Conservation (phyloP, 1,284 basidiomycete genomes). For the Cryptococcus maquisensis region DNA sequence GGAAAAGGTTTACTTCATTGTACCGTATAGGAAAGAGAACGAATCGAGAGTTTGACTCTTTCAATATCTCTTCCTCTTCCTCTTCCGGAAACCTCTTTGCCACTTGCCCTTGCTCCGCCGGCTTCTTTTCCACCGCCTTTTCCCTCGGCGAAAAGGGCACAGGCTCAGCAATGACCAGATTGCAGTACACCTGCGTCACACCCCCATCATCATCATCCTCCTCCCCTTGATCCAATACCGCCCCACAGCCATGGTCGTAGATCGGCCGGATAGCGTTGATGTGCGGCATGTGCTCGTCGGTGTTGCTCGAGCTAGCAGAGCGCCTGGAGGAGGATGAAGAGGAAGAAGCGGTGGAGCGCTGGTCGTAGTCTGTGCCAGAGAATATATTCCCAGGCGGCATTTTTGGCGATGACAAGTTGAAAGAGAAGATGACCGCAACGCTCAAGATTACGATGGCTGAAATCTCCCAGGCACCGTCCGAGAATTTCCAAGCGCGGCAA, state of each 20-base stretch:
- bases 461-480: too few relatives aligned
- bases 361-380: too few relatives aligned
- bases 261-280: slow-evolving; percentile 33
- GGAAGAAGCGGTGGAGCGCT: too few relatives aligned
- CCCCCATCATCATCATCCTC: neutral
- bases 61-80: slow-evolving; percentile 69
- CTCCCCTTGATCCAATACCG: slow-evolving; percentile 4
- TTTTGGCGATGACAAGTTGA: too few relatives aligned
- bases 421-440: too few relatives aligned
- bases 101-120: neutral
- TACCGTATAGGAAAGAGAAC: slow-evolving; percentile 90
- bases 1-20: slow-evolving; percentile 54
- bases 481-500: too few relatives aligned
- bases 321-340: too few relatives aligned
- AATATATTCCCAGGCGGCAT: too few relatives aligned
- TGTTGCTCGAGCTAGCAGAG: too few relatives aligned
- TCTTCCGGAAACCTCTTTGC: slow-evolving; percentile 41
- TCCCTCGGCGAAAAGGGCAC: neutral
- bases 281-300: slow-evolving; percentile 15
- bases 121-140: neutral
- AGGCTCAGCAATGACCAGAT: neutral
- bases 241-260: slow-evolving; percentile 16
- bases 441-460: too few relatives aligned
- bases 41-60: slow-evolving; percentile 61
- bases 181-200: neutral